A percentile compares a stretch with the other conserved stretches of the same genome.
Conservation (phyloP, 345 rosid species). For the Mercurialis annua region DNA sequence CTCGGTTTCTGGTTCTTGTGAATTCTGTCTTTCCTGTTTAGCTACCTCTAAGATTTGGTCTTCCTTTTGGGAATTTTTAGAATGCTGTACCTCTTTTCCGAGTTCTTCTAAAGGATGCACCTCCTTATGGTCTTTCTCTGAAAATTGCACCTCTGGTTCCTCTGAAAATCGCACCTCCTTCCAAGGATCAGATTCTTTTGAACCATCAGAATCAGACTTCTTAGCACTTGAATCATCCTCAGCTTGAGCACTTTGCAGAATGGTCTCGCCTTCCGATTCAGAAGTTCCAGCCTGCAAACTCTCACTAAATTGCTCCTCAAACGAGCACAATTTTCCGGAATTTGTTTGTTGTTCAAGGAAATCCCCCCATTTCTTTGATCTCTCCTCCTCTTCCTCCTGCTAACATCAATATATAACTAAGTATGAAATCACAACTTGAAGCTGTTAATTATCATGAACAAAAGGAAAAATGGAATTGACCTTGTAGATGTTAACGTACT, state of each 20-base stretch:
- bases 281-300: constrained; percentile 19
- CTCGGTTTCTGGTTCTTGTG: constrained; percentile 11
- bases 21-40: background rate
- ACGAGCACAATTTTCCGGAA: constrained; percentile 21
- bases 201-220: constrained; percentile 29
- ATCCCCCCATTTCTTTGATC: constrained; percentile 60
- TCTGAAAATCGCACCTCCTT: constrained; percentile 7
- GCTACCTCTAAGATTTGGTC: constrained; percentile 6
- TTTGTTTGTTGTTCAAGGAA: constrained; percentile 57
- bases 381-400: constrained; percentile 94
- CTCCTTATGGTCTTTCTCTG: constrained; percentile 7
- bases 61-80: constrained; percentile 23
- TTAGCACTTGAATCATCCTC: constrained; percentile 29
- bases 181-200: constrained; percentile 20
- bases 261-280: constrained; percentile 15
- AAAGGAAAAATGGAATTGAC: constrained; percentile 20
- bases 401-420: constrained; percentile 25
- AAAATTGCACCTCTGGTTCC: constrained; percentile 1
- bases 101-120: constrained; percentile 8
- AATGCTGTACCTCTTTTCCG: constrained; percentile 3
- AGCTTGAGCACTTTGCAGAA: constrained; percentile 18
- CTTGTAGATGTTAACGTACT: constrained; percentile 64
- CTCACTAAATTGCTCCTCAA: constrained; percentile 30
- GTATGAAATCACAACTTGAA: constrained; percentile 5
- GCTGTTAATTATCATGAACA: no score